These are phyloP conservation scores for Salvia rosmarinus DNA, from an alignment of 257 asterid species.

Conservation along the genomic window DNA sequence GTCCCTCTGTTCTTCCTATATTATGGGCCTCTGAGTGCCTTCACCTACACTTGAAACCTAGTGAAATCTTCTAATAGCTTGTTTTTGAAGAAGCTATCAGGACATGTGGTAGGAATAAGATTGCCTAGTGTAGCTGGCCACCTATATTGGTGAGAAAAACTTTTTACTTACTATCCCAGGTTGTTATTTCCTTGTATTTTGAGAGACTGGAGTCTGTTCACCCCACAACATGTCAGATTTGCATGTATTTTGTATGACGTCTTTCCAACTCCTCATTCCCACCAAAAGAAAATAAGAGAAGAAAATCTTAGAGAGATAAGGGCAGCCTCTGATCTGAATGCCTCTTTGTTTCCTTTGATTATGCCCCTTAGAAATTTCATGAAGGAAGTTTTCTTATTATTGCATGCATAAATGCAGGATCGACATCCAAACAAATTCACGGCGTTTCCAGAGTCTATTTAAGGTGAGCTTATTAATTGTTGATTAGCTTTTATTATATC, in stretches of 20 bases:
- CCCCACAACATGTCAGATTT: background rate
- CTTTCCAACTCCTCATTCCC: background rate
- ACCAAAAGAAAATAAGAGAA: background rate
- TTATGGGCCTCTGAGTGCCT: background rate
- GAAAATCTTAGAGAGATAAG: background rate
- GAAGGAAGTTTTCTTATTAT: slow-evolving; percentile 17
- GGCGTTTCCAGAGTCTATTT: slow-evolving; percentile 86
- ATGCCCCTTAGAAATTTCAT: background rate
- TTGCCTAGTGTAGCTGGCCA: slow-evolving; percentile 10
- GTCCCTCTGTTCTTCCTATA: background rate
- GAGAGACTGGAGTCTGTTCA: background rate
- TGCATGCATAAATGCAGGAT: slow-evolving; percentile 60
- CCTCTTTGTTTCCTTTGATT: background rate
- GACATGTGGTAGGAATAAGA: slow-evolving; percentile 1
- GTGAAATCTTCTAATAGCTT: background rate
- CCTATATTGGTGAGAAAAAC: background rate
- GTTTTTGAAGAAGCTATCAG: slow-evolving; percentile 22
- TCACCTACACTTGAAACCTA: background rate
- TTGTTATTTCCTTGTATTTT: background rate
- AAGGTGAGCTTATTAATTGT: slow-evolving; percentile 54
- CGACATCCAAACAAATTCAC: slow-evolving; percentile 86
- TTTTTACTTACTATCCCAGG: background rate
- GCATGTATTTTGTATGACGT: slow-evolving; percentile 5
- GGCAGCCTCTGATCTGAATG: background rate
- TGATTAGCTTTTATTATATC: slow-evolving; percentile 11